Conservation (phyloP, 306 rosid species). For the Pyrus betulifolia region DNA sequence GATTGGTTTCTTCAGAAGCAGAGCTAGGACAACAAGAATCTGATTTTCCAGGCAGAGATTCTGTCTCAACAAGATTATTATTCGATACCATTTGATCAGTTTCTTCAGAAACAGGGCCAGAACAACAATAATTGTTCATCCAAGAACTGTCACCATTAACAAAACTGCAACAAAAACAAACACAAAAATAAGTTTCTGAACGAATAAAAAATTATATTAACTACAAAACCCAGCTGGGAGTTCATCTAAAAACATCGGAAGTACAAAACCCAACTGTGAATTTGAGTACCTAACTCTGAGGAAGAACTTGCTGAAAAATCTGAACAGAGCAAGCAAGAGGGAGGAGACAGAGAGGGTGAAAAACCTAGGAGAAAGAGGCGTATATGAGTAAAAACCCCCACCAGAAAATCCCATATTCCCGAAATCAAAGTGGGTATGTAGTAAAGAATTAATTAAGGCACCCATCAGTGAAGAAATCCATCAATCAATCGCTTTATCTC, state of each 20-base stretch:
- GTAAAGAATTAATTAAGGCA: not conserved
- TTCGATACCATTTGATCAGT: conserved; percentile 16
- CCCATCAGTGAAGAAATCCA: not conserved
- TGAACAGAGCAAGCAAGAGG: conserved; percentile 39
- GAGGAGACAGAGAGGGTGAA: conserved; percentile 39
- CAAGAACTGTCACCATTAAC: conserved; percentile 2
- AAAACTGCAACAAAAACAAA: conserved; percentile 27
- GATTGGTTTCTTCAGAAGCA: conserved; percentile 1
- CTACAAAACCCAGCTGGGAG: not conserved
- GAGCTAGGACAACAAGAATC: not conserved
- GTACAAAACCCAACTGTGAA: not conserved
- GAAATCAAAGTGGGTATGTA: conserved; percentile 21
- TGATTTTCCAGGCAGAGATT: not conserved
- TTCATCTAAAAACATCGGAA: not conserved
- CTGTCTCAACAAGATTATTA: not conserved
- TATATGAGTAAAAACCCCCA: conserved; percentile 20
- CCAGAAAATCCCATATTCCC: conserved; percentile 30
- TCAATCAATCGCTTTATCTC: conserved; percentile 27
- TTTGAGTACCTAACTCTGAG: conserved; percentile 32
- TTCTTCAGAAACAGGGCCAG: not conserved
- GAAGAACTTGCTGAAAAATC: conserved; percentile 31
- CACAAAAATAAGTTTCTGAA: not conserved
- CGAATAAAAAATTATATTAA: not conserved
- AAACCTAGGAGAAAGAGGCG: conserved; percentile 21
- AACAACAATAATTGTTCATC: not conserved